Percentiles rank a stretch among this genome's conserved stretches.
Evolutionary conservation across 495 filamentous ascomycete species (phyloP).

Genomic region (Lepraria neglecta): DNA sequence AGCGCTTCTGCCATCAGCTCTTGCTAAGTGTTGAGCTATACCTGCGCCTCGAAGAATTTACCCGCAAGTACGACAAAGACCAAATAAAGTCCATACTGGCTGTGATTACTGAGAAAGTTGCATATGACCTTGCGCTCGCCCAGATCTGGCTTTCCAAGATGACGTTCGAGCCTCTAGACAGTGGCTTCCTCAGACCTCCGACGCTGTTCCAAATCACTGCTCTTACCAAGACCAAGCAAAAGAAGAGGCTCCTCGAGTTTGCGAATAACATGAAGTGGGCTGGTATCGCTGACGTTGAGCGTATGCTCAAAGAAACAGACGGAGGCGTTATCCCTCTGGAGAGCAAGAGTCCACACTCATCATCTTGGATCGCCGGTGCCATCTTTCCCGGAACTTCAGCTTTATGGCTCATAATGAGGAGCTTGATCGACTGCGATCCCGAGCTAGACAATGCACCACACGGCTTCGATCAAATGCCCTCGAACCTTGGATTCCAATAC

Average conservation of each 20-base stretch:
- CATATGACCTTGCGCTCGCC: slow-evolving; percentile 32
- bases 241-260: slow-evolving; percentile 58
- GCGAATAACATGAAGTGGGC: slow-evolving; percentile 68
- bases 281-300: slow-evolving; percentile 56
- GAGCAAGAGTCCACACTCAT: slow-evolving; percentile 55
- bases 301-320: slow-evolving; percentile 51
- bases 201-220: slow-evolving; percentile 28
- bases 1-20: slow-evolving; percentile 64
- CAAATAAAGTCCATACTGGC: background rate
- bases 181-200: slow-evolving; percentile 33
- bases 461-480: slow-evolving; percentile 54
- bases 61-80: background rate
- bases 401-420: slow-evolving; percentile 66
- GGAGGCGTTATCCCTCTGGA: slow-evolving; percentile 47
- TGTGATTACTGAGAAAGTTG: slow-evolving; percentile 50
- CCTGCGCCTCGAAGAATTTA: slow-evolving; percentile 47
- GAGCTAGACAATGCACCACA: slow-evolving; percentile 52
- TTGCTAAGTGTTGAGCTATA: slow-evolving; percentile 63
- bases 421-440: slow-evolving; percentile 63
- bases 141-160: slow-evolving; percentile 42
- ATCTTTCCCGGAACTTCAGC: slow-evolving; percentile 63
- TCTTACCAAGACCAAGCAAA: slow-evolving; percentile 56
- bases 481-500: slow-evolving; percentile 66
- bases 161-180: slow-evolving; percentile 40
- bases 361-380: slow-evolving; percentile 66